Conservation (phyloP, 2,329 filamentous ascomycete species). For the Graphilbum fragrans region DNA sequence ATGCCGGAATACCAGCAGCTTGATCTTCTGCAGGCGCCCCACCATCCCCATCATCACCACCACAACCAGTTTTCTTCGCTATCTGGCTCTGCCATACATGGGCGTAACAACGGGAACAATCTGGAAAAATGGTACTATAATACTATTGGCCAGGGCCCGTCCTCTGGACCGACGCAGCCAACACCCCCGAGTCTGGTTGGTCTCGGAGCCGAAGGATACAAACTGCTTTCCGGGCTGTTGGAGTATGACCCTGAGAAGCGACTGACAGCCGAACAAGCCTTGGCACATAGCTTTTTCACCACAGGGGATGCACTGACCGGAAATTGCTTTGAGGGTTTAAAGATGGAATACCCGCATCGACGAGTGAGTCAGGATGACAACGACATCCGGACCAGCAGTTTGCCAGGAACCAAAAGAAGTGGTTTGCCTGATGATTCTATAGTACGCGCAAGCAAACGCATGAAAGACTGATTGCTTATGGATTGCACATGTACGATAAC, state of each 20-base stretch:
- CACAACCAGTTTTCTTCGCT: constrained; percentile 1
- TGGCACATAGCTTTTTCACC: constrained; percentile 84
- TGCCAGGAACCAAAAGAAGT: constrained; percentile 84
- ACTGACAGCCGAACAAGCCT: constrained; percentile 73
- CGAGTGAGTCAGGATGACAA: constrained; percentile 92
- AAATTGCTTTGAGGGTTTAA: constrained; percentile 85
- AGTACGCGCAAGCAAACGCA: constrained; percentile 47
- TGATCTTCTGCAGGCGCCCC: constrained; percentile 36
- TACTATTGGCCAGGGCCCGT: constrained; percentile 48
- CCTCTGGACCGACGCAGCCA: constrained; percentile 27
- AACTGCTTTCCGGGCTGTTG: constrained; percentile 67
- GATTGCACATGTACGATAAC: not conserved
- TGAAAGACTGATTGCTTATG: constrained; percentile 35
- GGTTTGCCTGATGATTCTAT: constrained; percentile 71
- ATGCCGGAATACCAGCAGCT: constrained; percentile 84
- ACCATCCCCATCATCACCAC: constrained; percentile 12
- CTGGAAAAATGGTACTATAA: constrained; percentile 74
- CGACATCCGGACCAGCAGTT: constrained; percentile 79
- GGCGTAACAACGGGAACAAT: constrained; percentile 28
- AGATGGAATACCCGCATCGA: constrained; percentile 78
- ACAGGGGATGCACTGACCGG: constrained; percentile 59
- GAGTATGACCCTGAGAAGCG: constrained; percentile 89
- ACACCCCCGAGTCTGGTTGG: constrained; percentile 33
- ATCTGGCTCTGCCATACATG: not conserved
- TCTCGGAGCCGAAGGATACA: constrained; percentile 66